Evolutionary conservation across 2,329 filamentous ascomycete species (phyloP).

Genomic region (Leptographium wingfieldii): DNA sequence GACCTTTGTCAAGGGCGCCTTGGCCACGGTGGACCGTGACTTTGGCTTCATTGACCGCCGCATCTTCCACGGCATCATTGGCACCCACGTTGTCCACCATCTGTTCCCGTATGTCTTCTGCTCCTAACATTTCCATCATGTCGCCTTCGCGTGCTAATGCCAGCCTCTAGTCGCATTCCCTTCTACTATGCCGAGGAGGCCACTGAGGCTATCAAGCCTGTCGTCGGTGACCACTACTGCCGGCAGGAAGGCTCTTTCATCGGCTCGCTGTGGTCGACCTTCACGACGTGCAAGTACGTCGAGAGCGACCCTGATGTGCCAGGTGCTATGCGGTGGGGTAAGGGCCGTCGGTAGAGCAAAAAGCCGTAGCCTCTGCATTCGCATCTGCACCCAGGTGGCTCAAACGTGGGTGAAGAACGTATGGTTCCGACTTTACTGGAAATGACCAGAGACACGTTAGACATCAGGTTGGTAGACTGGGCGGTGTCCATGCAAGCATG

Average conservation of each 20-base stretch:
- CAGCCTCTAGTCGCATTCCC: constrained; percentile 67
- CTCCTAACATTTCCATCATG: not conserved
- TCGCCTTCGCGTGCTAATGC: not conserved
- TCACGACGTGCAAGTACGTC: constrained; percentile 34
- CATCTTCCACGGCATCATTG: constrained; percentile 86
- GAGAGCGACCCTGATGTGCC: constrained; percentile 25
- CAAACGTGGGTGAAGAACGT: no score
- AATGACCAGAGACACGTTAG: not conserved
- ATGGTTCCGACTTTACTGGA: not conserved
- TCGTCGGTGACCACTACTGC: constrained; percentile 95
- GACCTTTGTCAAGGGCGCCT: constrained; percentile 86
- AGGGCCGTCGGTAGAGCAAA: constrained; percentile 2
- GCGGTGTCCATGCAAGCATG: not conserved
- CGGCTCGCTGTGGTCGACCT: constrained; percentile 31
- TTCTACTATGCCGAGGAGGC: constrained; percentile 16
- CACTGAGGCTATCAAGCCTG: constrained; percentile 40
- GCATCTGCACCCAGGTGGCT: not conserved
- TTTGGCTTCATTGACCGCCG: constrained; percentile 87
- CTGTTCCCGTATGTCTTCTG: constrained; percentile 46
- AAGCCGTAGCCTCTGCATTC: not conserved
- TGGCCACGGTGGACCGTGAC: constrained; percentile 90
- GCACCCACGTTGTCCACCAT: constrained; percentile 94
- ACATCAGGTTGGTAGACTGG: not conserved
- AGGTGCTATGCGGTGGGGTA: constrained; percentile 24
- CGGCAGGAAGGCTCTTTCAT: constrained; percentile 46